phyloP scores from a whole-genome alignment of 768 basidiomycete genomes.

The Mycena floridula region DNA sequence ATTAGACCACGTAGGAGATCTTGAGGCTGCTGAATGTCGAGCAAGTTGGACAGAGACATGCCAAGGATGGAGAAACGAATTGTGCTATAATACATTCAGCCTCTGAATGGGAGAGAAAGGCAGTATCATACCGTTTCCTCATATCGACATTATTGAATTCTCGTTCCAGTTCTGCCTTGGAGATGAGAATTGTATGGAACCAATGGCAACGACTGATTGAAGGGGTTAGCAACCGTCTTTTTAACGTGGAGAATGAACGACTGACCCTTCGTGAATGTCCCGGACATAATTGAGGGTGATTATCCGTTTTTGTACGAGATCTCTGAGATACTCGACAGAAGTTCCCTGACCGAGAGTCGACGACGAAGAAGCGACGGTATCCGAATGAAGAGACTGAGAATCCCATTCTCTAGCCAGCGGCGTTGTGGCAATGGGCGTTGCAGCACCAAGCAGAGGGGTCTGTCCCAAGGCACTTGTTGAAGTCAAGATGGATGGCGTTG shows the following conservation, averaged over 20 bases:
- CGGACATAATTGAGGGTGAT: slow-evolving; percentile 81
- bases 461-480: slow-evolving; percentile 26
- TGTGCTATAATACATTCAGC: slow-evolving; percentile 44
- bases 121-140: slow-evolving; percentile 61
- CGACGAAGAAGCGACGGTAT: slow-evolving; percentile 32
- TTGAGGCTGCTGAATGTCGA: slow-evolving; percentile 75
- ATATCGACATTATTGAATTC: slow-evolving; percentile 70
- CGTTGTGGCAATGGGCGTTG: slow-evolving; percentile 35
- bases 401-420: slow-evolving; percentile 61
- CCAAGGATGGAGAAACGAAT: slow-evolving; percentile 79
- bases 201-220: slow-evolving; percentile 65
- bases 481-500: slow-evolving; percentile 25
- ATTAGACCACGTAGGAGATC: slow-evolving; percentile 75
- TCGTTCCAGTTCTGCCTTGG: slow-evolving; percentile 64
- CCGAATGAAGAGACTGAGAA: slow-evolving; percentile 57
- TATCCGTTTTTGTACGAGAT: slow-evolving; percentile 78
- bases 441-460: slow-evolving; percentile 30
- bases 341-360: slow-evolving; percentile 56
- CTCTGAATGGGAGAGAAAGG: slow-evolving; percentile 3
- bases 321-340: slow-evolving; percentile 72
- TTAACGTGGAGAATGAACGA: slow-evolving; percentile 10
- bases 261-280: slow-evolving; percentile 82
- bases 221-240: slow-evolving; percentile 2
- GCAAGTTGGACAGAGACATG: slow-evolving; percentile 76
- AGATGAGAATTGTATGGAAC: slow-evolving; percentile 84